phyloP scores from a whole-genome alignment of 495 filamentous ascomycete genomes.

The Cercophora samala region DNA sequence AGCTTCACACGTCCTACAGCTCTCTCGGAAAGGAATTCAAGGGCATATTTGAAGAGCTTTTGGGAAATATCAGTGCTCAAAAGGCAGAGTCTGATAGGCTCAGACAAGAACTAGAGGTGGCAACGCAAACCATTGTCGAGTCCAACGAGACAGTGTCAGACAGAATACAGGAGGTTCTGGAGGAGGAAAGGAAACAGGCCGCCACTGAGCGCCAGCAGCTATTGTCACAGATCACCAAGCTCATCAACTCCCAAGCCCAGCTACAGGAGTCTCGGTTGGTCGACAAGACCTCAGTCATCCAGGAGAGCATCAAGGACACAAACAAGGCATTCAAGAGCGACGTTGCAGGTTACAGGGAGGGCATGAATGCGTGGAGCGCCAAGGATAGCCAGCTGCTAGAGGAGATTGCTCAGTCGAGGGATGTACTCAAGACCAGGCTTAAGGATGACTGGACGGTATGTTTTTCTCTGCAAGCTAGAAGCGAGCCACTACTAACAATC shows the following conservation, averaged over 20 bases:
- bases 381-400: constrained; percentile 67
- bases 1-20: constrained; percentile 82
- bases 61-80: constrained; percentile 70
- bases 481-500: constrained; percentile 29
- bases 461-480: neutral
- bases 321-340: constrained; percentile 60
- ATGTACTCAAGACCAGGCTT: constrained; percentile 73
- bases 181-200: constrained; percentile 71
- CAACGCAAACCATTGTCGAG: constrained; percentile 61
- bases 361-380: constrained; percentile 71
- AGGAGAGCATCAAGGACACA: constrained; percentile 59
- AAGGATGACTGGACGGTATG: constrained; percentile 81
- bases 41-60: constrained; percentile 72
- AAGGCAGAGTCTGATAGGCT: constrained; percentile 71
- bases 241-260: constrained; percentile 73
- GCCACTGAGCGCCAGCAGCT: constrained; percentile 70
- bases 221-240: constrained; percentile 66
- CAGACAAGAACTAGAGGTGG: constrained; percentile 62
- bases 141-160: constrained; percentile 62
- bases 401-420: constrained; percentile 65
- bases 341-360: constrained; percentile 60
- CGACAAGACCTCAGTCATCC: constrained; percentile 57
- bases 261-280: constrained; percentile 68
- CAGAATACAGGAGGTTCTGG: constrained; percentile 66
- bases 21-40: constrained; percentile 89